Base-by-base conservation (phyloP, 768 basidiomycete genomes). In the Lactarius tabidus region DNA sequence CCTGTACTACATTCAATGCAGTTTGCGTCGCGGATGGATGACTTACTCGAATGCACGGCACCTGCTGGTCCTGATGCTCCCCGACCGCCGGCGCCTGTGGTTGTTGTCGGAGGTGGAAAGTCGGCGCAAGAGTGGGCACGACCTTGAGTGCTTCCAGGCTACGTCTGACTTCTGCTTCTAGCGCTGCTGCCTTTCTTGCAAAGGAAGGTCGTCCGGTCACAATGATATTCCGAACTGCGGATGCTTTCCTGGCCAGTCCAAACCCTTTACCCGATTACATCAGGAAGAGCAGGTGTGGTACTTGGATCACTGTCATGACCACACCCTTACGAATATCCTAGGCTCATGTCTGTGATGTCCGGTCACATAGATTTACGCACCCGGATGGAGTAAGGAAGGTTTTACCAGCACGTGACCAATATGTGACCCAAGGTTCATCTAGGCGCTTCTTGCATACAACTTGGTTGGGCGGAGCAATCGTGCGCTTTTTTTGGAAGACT, bases 71-170 rank as follows among this genome's bases (percentile, higher is more conserved):
- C 31, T 1, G 41, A 60, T 7, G 70, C 70, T 20, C 62, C 63
- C 10, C 54, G 71, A 6, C 59, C 60, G 15, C 59, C 60, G 15
- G 74, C 72, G 15, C 71, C 77, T 0, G 75, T 82, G 8, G 75
- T 87, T 0, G 76, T 89, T 1, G 74, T 88, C 2, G 88, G 88
- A 3, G 84, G 87, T 26, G 87, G 87, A 5, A 88, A 84, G 71
- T 89, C 87, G 4, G 85, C 85, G 0, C 84, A 85, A 75, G 88
- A 89, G 80, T 80, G 48, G 9, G 76, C 20, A 3, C 36, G 20
- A 56, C n/a, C 23, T 38, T 59, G 55, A 15, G 1, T 29, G 15
- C 14, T 17, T 31, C 33, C 36, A 12, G 48, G 15, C 7, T 5
- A 5, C 3, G 1, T 31, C 45, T 57, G 17, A 55, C 31, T 2